Conservation (phyloP, 768 basidiomycete genomes). For the Tulasnella sp. region DNA sequence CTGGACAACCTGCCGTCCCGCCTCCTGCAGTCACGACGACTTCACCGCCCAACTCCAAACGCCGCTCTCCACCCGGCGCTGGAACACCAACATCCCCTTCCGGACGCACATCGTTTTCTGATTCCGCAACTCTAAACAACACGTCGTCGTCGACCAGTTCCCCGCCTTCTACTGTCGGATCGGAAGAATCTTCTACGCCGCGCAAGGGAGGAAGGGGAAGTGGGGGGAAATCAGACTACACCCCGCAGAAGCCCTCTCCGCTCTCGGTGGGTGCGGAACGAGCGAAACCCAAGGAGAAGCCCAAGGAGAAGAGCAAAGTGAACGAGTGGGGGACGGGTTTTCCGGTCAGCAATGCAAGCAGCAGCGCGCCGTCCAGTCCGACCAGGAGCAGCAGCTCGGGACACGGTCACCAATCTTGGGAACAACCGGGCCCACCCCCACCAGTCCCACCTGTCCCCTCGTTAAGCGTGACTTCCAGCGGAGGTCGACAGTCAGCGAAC, state of each 20-base stretch:
- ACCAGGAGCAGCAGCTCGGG: conserved; percentile 1
- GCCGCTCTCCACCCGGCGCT: conserved; percentile 4
- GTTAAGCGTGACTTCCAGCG: neutral
- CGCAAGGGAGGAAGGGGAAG: neutral
- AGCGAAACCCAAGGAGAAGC: neutral
- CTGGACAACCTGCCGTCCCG: neutral
- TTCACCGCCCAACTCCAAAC: neutral
- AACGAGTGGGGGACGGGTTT: neutral
- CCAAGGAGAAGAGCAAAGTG: neutral
- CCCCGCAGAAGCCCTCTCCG: neutral
- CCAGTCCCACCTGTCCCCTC: neutral
- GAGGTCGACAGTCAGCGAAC: neutral
- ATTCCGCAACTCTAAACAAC: neutral
- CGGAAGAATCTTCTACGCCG: neutral
- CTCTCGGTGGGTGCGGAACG: neutral
- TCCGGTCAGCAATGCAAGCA: neutral
- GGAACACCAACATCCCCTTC: neutral
- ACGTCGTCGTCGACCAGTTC: neutral
- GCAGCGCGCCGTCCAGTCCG: neutral
- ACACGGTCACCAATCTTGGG: neutral
- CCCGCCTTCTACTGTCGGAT: neutral
- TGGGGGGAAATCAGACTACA: neutral
- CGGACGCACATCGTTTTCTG: neutral
- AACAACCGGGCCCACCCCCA: neutral
- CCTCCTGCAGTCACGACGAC: neutral